These are phyloP conservation scores for Albizia julibrissin DNA, from an alignment of 306 rosid genomes.

Conservation along the genomic window DNA sequence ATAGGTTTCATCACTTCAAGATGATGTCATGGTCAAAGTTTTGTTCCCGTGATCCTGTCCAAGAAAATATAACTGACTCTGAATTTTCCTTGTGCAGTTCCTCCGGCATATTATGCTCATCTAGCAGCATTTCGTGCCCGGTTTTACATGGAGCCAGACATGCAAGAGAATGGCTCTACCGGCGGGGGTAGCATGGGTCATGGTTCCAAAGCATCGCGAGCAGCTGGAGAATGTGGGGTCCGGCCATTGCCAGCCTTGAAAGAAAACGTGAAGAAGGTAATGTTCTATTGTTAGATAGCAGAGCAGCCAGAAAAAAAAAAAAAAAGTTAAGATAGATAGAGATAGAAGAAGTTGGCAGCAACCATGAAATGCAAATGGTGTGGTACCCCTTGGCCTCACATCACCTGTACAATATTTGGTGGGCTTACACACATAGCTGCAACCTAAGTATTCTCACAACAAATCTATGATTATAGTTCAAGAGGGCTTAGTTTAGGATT, in stretches of 20 bases:
- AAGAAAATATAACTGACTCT: neutral
- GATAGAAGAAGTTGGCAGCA: slow-evolving; percentile 35
- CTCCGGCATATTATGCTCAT: slow-evolving; percentile 94
- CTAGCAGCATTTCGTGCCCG: slow-evolving; percentile 97
- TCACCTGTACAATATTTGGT: slow-evolving; percentile 37
- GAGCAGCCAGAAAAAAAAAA: slow-evolving; percentile 20
- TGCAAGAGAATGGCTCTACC: slow-evolving; percentile 69
- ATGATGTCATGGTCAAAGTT: neutral
- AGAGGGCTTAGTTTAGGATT: slow-evolving; percentile 41
- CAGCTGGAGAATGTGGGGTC: slow-evolving; percentile 64
- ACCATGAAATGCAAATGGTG: slow-evolving; percentile 28
- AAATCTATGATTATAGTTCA: slow-evolving; percentile 44
- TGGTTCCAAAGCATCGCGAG: slow-evolving; percentile 48
- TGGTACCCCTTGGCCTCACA: slow-evolving; percentile 9
- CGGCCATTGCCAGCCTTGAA: slow-evolving; percentile 93
- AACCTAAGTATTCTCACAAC: slow-evolving; percentile 25
- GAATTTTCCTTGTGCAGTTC: slow-evolving; percentile 58
- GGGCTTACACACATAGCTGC: slow-evolving; percentile 25
- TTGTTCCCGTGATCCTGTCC: neutral
- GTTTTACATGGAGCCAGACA: slow-evolving; percentile 84
- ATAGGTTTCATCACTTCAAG: neutral
- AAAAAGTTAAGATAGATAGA: slow-evolving; percentile 21
- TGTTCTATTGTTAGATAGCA: slow-evolving; percentile 77
- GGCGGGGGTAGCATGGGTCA: slow-evolving; percentile 49
- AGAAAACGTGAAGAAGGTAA: slow-evolving; percentile 96